Evolutionary conservation across 2,329 filamentous ascomycete genomes (phyloP).

Genomic region (Aspergillus floridensis): DNA sequence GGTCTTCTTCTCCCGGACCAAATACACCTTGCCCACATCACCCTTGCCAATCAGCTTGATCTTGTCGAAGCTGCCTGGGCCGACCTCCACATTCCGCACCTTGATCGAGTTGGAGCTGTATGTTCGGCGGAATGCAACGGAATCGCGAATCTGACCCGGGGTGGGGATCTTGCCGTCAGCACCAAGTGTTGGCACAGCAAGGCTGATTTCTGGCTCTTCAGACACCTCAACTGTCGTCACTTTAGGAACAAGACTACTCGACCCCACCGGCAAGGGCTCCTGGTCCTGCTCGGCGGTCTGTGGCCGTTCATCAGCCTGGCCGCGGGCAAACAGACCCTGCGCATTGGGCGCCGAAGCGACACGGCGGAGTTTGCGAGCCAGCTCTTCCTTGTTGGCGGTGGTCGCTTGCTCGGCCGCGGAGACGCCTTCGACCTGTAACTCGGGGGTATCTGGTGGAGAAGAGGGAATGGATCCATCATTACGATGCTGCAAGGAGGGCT

Average conservation of each 20-base stretch:
- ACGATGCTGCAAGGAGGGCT: slow-evolving; percentile 87
- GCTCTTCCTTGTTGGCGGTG: slow-evolving; percentile 83
- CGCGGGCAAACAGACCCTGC: slow-evolving; percentile 76
- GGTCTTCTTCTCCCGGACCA: slow-evolving; percentile 98
- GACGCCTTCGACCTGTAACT: slow-evolving; percentile 68
- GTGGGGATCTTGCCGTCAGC: slow-evolving; percentile 64
- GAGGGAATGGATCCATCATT: slow-evolving; percentile 91
- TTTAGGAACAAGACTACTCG: slow-evolving; percentile 51
- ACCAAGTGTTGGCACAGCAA: slow-evolving; percentile 34
- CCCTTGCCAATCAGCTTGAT: slow-evolving; percentile 99
- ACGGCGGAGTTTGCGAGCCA: slow-evolving; percentile 86
- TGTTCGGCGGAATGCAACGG: slow-evolving; percentile 81
- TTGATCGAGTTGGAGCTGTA: slow-evolving; percentile 99
- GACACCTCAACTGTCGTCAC: slow-evolving; percentile 54
- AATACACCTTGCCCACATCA: slow-evolving; percentile 96
- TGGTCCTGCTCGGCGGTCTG: slow-evolving; percentile 84
- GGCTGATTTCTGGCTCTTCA: slow-evolving; percentile 26
- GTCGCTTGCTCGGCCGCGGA: slow-evolving; percentile 66
- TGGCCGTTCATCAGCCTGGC: slow-evolving; percentile 65
- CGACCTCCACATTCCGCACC: slow-evolving; percentile 93
- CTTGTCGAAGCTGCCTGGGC: slow-evolving; percentile 95
- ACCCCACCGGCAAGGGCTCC: slow-evolving; percentile 66
- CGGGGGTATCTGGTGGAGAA: slow-evolving; percentile 86
- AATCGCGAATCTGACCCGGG: slow-evolving; percentile 62
- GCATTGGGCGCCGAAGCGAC: slow-evolving; percentile 97